These are phyloP conservation scores for Zygosaccharomyces pseudobailii DNA, from an alignment of 1,139 yeast genomes.

Conservation along the genomic window DNA sequence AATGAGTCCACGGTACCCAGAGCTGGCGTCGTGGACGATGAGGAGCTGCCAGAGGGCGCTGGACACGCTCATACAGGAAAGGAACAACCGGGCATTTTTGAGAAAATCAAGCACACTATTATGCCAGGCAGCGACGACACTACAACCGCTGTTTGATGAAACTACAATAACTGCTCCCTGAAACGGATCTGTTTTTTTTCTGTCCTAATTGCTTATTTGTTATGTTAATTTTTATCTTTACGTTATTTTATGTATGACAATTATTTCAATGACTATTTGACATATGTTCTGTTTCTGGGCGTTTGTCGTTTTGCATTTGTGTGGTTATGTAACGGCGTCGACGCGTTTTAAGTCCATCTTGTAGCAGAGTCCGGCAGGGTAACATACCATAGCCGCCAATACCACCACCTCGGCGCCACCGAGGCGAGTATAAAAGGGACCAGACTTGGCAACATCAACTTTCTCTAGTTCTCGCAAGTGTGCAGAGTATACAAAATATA, in stretches of 20 bases:
- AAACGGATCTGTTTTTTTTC: background rate
- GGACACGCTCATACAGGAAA: slow-evolving; percentile 1
- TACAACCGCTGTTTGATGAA: background rate
- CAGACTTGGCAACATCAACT: background rate
- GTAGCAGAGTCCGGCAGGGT: background rate
- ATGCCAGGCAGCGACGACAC: slow-evolving; percentile 1
- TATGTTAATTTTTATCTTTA: background rate
- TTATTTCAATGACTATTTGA: background rate
- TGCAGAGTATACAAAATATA: no score
- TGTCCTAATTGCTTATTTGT: background rate
- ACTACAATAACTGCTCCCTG: background rate
- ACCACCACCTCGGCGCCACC: background rate
- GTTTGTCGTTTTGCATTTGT: background rate
- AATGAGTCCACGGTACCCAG: slow-evolving; percentile 9
- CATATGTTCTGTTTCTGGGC: background rate
- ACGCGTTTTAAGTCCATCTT: background rate
- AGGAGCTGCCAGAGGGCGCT: slow-evolving; percentile 1
- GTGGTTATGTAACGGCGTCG: background rate
- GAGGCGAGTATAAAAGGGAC: background rate
- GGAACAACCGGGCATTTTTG: slow-evolving; percentile 9
- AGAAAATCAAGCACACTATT: slow-evolving; percentile 8
- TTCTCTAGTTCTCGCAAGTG: background rate
- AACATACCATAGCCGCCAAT: slow-evolving; percentile 1
- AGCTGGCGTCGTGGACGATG: slow-evolving; percentile 6
- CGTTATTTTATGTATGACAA: background rate